Conservation (phyloP, 768 basidiomycete species). For the Calocybe gangraenosa region DNA sequence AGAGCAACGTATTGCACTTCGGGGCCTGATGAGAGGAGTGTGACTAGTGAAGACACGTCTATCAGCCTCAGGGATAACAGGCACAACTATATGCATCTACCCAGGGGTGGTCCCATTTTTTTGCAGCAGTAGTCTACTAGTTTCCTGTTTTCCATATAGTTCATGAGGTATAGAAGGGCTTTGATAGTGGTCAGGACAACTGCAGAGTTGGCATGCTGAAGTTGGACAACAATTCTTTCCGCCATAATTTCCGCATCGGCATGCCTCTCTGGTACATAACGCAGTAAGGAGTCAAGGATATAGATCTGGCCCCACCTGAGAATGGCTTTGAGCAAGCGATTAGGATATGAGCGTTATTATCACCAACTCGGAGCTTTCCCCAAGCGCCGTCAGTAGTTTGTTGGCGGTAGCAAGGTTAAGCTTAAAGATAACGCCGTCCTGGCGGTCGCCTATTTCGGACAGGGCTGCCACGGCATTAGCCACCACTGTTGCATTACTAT, state of each 20-base stretch:
- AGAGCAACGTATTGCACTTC: constrained; percentile 98
- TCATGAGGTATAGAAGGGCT: constrained; percentile 93
- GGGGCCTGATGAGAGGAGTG: constrained; percentile 91
- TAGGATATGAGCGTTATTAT: neutral
- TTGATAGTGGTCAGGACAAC: constrained; percentile 99
- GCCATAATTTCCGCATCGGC: constrained; percentile 91
- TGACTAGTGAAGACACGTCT: constrained; percentile 48
- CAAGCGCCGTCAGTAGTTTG: constrained; percentile 85
- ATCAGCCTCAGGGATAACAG: constrained; percentile 4
- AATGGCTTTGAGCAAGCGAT: too few relatives aligned
- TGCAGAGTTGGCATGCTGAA: constrained; percentile 98
- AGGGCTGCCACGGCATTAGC: constrained; percentile 96
- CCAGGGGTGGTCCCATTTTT: constrained; percentile 97
- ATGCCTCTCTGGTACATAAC: constrained; percentile 87
- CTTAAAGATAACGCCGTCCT: constrained; percentile 90
- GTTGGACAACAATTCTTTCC: constrained; percentile 89
- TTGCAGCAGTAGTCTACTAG: constrained; percentile 88
- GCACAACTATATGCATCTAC: constrained; percentile 34
- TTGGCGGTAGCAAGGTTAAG: constrained; percentile 85
- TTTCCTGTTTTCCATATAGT: constrained; percentile 91
- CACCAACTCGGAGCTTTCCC: constrained; percentile 95
- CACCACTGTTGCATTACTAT: constrained; percentile 94
- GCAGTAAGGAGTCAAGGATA: constrained; percentile 89
- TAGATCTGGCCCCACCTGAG: constrained; percentile 97
- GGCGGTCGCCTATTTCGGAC: constrained; percentile 94